Base-by-base conservation (phyloP, 2,329 filamentous ascomycete species). In the Ophiostoma himal-ulmi region DNA sequence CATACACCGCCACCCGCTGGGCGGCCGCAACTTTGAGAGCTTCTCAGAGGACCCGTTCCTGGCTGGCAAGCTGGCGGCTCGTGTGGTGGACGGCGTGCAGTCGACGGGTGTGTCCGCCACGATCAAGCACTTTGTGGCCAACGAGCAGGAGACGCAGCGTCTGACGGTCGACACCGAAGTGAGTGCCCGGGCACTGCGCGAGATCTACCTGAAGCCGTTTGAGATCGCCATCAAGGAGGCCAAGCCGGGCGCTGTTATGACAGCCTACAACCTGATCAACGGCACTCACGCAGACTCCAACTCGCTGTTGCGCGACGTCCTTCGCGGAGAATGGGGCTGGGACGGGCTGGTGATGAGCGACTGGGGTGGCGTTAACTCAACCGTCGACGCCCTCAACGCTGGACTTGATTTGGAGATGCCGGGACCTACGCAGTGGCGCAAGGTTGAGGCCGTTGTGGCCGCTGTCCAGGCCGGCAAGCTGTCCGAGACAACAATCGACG, bases 371-470 rank as follows among this genome's bases (percentile, higher is more conserved):
- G 54, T 54, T 1, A 69, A 62, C 54, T 69, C 68, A 5, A 60
- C 60, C 1, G 68, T 48, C 5, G 57, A 65, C 3, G 60, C 68
- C 3, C 60, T 69, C 57, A 48, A 52, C 3, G 57, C 68, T 11
- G 57, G 68, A 10, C 48, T 69, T 6, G 68, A 69, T 22, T 37
- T 69, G n/a, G 68, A 69, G 54, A 69, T 69, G 68, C 68, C 68
- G 3, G 68, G 68, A 11, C 68, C 68, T 6, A 54, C 68, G 22
- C 54, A 44, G 48, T 44, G n/a, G 48, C 34, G 68, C 37, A 44
- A 10, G 22, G 26, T 64, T 8, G 54, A 26, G n/a, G 34, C 68
- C 6, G 68, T 69, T 11, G n/a, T 60, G 54, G 54, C 41, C 3
- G 68, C 68, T 1, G n/a, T 69, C 6, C 37, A 14, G 14, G 41